Conservation (phyloP, 306 rosid genomes). For the Bauhinia variegata region DNA sequence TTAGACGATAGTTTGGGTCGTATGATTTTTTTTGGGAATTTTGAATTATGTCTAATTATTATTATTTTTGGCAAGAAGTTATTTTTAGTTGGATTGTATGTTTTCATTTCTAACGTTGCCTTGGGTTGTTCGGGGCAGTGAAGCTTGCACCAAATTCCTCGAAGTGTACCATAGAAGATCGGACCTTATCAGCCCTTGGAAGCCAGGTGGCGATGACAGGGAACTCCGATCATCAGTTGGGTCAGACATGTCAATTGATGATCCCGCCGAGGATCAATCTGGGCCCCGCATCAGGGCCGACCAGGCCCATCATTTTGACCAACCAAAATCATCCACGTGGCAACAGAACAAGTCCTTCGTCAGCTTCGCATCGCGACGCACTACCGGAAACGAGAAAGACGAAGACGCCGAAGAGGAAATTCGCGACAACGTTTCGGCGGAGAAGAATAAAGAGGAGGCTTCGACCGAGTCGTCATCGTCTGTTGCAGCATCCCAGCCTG, state of each 20-base stretch:
- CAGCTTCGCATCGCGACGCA: slow-evolving; percentile 40
- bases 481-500: slow-evolving; percentile 45
- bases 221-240: slow-evolving; percentile 74
- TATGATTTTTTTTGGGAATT: no score
- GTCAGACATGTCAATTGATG: slow-evolving; percentile 96
- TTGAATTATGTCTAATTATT: no score
- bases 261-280: slow-evolving; percentile 58
- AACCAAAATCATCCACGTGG: slow-evolving; percentile 54
- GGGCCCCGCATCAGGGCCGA: slow-evolving; percentile 41
- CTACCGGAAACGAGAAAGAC: slow-evolving; percentile 45
- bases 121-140: slow-evolving; percentile 53
- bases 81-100: not conserved
- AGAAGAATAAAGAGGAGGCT: slow-evolving; percentile 41
- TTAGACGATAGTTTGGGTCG: no score
- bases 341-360: slow-evolving; percentile 52
- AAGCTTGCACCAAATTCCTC: slow-evolving; percentile 68
- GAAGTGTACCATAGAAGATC: slow-evolving; percentile 72
- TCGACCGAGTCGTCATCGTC: slow-evolving; percentile 32
- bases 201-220: slow-evolving; percentile 55
- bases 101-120: not conserved
- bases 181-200: slow-evolving; percentile 63
- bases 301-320: slow-evolving; percentile 31
- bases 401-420: slow-evolving; percentile 31
- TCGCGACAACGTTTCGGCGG: slow-evolving; percentile 16
- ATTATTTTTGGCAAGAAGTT: no score